Base-by-base conservation (phyloP, 768 basidiomycete species). In the Naganishia friedmannii region DNA sequence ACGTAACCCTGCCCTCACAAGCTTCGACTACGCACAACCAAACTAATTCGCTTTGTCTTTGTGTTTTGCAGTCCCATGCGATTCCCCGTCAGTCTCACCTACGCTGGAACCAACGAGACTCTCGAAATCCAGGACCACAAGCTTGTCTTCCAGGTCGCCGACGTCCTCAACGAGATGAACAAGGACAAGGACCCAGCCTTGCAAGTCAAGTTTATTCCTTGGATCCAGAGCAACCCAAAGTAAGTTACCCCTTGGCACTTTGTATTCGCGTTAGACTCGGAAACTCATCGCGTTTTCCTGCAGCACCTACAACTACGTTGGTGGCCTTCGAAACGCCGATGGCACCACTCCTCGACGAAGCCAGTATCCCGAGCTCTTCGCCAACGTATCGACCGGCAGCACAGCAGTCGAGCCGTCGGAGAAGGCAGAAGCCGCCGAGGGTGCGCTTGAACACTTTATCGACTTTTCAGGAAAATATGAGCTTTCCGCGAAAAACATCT, bases 161-260 rank as follows among this genome's bases (percentile, higher is more conserved):
- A 73, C 42, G 72, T 67, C 7, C 32, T 73, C 3, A 73, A 74
- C 54, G 55, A 53, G 13, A 67, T 71, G 57, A 74, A 74, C 68
- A 63, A 65, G 45, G 66, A 67, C 17, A 54, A 53, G 10, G 74
- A 74, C 48, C 71, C 71, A 1, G 45, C 32, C 19, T 71, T 67
- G 58, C 72, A 74, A 55, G 74, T 74, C 66, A 73, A 74, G 23
- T 74, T 74, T 53, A 73, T 74, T 46, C 65, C 65, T 19, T 74
- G 74, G 74, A 73, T 74, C 63, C 71, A 74, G 46, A 55, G 26
- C 60, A 74, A 69, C 57, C 67, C 67, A 31, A 68, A 57, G 67
- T 68, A 28, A 45, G 55, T 53, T 23, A 17, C 34, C 5, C 10
- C 29, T 21, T 21, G 29, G 29, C 19, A 8, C 3, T 26, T 28